These are phyloP conservation scores for Ustilago shanxiensis DNA, from an alignment of 1,284 basidiomycete species.

Conservation along the genomic window DNA sequence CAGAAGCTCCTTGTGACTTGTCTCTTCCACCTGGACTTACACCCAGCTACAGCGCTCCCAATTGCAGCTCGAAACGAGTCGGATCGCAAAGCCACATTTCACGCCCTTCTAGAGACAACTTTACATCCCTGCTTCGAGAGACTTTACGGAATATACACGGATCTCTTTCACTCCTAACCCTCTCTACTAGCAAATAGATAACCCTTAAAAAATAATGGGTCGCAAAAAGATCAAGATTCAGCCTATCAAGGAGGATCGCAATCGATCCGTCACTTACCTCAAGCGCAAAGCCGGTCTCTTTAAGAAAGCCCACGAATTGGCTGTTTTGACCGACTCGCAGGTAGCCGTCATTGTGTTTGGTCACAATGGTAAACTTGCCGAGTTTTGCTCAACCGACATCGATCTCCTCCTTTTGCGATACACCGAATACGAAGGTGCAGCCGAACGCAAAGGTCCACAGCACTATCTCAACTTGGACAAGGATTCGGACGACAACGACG, in stretches of 20 bases:
- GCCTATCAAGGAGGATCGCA: slow-evolving; percentile 88
- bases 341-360: slow-evolving; percentile 80
- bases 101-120: not conserved
- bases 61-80: not conserved
- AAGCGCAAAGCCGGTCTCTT: slow-evolving; percentile 91
- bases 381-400: slow-evolving; percentile 65
- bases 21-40: not conserved
- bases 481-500: slow-evolving; percentile 47
- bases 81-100: not conserved
- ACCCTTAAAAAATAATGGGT: slow-evolving; percentile 75
- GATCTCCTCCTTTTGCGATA: slow-evolving; percentile 59
- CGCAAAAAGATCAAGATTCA: slow-evolving; percentile 90
- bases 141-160: slow-evolving; percentile 11
- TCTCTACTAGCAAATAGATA: not conserved
- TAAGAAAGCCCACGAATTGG: slow-evolving; percentile 90
- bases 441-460: slow-evolving; percentile 49
- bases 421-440: slow-evolving; percentile 53
- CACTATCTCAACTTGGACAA: slow-evolving; percentile 48
- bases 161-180: not conserved
- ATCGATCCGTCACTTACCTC: slow-evolving; percentile 88
- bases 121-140: slow-evolving; percentile 4
- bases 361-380: slow-evolving; percentile 67
- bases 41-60: not conserved
- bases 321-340: slow-evolving; percentile 80
- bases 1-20: not conserved